A percentile compares a stretch with the other conserved stretches of the same genome.
Evolutionary conservation across 2,329 filamentous ascomycete species (phyloP).

Genomic region (Beauveria pseudobassiana): DNA sequence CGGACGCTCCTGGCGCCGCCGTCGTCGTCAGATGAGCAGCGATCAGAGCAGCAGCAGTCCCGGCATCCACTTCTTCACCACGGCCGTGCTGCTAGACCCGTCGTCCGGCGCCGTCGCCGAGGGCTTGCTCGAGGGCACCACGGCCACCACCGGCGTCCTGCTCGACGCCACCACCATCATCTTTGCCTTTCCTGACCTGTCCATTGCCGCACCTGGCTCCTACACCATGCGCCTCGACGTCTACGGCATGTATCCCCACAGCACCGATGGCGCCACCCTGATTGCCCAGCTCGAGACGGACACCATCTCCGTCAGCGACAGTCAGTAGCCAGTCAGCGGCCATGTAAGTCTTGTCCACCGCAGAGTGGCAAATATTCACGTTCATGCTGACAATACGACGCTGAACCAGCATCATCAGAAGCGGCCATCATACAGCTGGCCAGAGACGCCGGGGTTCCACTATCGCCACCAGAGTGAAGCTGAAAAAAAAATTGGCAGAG

Average conservation of each 20-base stretch:
- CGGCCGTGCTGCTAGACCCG: constrained; percentile 17
- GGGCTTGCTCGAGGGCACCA: constrained; percentile 15
- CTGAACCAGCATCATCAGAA: constrained; percentile 11
- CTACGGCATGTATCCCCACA: constrained; percentile 17
- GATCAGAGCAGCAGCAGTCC: constrained; percentile 4
- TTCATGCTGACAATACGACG: background rate
- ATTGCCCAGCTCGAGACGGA: constrained; percentile 15
- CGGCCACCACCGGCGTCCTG: constrained; percentile 15
- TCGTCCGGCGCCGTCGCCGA: constrained; percentile 15
- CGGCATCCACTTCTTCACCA: constrained; percentile 21
- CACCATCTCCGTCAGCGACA: constrained; percentile 13
- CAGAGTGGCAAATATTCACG: background rate
- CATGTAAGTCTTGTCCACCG: background rate
- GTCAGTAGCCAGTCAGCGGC: constrained; percentile 8
- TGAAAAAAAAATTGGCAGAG: background rate
- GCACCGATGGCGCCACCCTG: constrained; percentile 12
- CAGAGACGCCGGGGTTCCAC: constrained; percentile 11
- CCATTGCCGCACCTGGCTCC: constrained; percentile 16
- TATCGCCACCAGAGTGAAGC: constrained; percentile 8
- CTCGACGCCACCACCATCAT: constrained; percentile 14
- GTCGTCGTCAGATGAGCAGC: constrained; percentile 16
- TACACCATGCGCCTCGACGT: constrained; percentile 23
- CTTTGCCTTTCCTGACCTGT: constrained; percentile 22
- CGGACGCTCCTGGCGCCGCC: constrained; percentile 17
- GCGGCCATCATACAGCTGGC: constrained; percentile 6